phyloP scores from a whole-genome alignment of 768 basidiomycete genomes.

The Cytidiella melzeri region DNA sequence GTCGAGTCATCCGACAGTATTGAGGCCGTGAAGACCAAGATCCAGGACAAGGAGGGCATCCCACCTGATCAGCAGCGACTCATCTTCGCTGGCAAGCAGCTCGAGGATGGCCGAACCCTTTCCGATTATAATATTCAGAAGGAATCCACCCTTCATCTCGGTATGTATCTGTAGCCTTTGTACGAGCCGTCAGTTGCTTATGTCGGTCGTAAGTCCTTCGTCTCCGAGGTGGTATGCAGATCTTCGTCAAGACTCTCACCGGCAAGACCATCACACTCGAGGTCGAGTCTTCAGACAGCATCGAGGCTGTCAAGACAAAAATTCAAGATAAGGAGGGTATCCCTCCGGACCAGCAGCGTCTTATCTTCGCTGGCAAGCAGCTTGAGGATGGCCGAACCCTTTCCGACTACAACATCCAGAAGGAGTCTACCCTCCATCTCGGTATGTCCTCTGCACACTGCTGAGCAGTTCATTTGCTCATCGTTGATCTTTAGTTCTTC shows the following conservation, averaged over 20 bases:
- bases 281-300: slow-evolving; percentile 82
- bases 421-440: slow-evolving; percentile 78
- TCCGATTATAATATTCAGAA: slow-evolving; percentile 94
- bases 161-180: slow-evolving; percentile 16
- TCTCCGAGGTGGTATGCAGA: slow-evolving; percentile 88
- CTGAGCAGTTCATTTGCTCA: slow-evolving; percentile 13
- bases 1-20: slow-evolving; percentile 77
- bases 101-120: slow-evolving; percentile 89
- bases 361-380: slow-evolving; percentile 92
- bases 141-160: slow-evolving; percentile 84
- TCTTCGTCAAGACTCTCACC: slow-evolving; percentile 77
- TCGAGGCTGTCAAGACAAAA: slow-evolving; percentile 86
- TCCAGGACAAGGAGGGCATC: slow-evolving; percentile 82
- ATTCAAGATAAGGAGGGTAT: slow-evolving; percentile 93
- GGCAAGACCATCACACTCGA: slow-evolving; percentile 92
- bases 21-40: slow-evolving; percentile 77
- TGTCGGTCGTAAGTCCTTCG: slow-evolving; percentile 54
- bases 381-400: slow-evolving; percentile 87
- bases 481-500: too few species aligned
- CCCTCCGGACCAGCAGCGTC: slow-evolving; percentile 82
- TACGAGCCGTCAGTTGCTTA: neutral
- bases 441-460: slow-evolving; percentile 13
- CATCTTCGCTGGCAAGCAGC: slow-evolving; percentile 95
- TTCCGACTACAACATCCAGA: slow-evolving; percentile 89
- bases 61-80: slow-evolving; percentile 90